Base-by-base conservation (phyloP, 129 eudicot species). In the Tagetes patula region DNA sequence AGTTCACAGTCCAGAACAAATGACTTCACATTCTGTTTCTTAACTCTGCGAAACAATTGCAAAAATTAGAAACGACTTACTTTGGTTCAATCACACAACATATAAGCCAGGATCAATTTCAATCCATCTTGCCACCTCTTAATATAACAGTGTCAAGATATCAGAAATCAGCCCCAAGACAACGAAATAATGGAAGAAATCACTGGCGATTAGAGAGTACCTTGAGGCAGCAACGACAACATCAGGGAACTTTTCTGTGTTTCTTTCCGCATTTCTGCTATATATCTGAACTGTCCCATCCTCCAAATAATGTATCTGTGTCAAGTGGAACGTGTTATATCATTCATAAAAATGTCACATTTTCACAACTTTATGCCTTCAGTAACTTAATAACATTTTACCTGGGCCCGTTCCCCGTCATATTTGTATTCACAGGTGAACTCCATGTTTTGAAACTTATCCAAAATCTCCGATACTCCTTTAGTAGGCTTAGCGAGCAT, bases 321-420 rank as follows among this genome's bases (percentile, higher is more conserved):
- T 56, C 73, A 59, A 3, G 14, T 11, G 11, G 52, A 69, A 31
- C 49, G 2, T 61, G 14, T 70, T 67, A 69, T 6, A 14, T 14
- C 48, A 20, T 8, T 64, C 10, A 55, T 43, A 61, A 36, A 60
- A 70, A 45, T 31, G 27, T 2, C 50, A 2, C 2, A 41, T 42
- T 61, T 59, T 37, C 0, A 61, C 31, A 36, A 61, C 1, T 43
- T 41, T 8, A 4, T 4, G 11, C 8, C 48, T 34, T 61, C 67
- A 12, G 0, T 8, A 36, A 36, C 45, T 34, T 61, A 0, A 61
- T 61, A 61, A 61, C 45, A 61, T 5, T 4, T 78, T 90, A 89
- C 98, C 96, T 94, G 98, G 64, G 98, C 97, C 73, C 98, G 96
- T 79, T 94, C 98, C 33, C 98, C 98, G 67, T 94, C 98, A 76